Conservation (phyloP, 2,329 filamentous ascomycete genomes). For the Fusarium goolgardi region DNA sequence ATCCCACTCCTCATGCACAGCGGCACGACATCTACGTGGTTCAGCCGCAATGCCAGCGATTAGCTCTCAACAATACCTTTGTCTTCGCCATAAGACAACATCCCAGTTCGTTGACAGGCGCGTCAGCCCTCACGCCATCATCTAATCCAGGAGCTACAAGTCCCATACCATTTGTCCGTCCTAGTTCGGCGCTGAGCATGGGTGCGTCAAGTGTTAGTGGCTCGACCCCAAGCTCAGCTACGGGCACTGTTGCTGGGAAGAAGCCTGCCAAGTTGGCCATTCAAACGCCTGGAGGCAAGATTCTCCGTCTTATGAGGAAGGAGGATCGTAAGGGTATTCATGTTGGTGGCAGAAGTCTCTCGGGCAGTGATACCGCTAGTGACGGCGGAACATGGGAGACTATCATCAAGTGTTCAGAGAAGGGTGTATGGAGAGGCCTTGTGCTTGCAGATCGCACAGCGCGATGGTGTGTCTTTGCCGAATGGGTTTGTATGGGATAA, state of each 20-base stretch:
- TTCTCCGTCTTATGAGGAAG: constrained; percentile 86
- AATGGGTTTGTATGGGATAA: constrained; percentile 74
- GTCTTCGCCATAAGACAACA: constrained; percentile 97
- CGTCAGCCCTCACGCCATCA: constrained; percentile 57
- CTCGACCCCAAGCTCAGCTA: constrained; percentile 67
- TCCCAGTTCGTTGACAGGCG: constrained; percentile 66
- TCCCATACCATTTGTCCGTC: constrained; percentile 71
- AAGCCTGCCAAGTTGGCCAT: constrained; percentile 97
- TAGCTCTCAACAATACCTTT: constrained; percentile 96
- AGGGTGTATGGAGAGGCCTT: constrained; percentile 82
- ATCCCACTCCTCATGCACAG: constrained; percentile 97
- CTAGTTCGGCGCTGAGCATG: constrained; percentile 73
- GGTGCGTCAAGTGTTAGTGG: constrained; percentile 67
- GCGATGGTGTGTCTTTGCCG: constrained; percentile 91
- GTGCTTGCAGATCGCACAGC: constrained; percentile 86
- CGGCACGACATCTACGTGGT: constrained; percentile 96
- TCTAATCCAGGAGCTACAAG: constrained; percentile 62
- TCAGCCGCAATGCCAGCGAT: constrained; percentile 88
- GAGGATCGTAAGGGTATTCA: constrained; percentile 71
- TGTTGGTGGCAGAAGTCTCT: constrained; percentile 57
- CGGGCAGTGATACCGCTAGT: constrained; percentile 66
- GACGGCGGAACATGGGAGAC: constrained; percentile 88
- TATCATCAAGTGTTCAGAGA: constrained; percentile 89
- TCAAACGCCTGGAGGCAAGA: constrained; percentile 93
- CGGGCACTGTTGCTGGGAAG: constrained; percentile 66